phyloP scores from a whole-genome alignment of 805 yeast species.

The Ogataea nonfermentans region DNA sequence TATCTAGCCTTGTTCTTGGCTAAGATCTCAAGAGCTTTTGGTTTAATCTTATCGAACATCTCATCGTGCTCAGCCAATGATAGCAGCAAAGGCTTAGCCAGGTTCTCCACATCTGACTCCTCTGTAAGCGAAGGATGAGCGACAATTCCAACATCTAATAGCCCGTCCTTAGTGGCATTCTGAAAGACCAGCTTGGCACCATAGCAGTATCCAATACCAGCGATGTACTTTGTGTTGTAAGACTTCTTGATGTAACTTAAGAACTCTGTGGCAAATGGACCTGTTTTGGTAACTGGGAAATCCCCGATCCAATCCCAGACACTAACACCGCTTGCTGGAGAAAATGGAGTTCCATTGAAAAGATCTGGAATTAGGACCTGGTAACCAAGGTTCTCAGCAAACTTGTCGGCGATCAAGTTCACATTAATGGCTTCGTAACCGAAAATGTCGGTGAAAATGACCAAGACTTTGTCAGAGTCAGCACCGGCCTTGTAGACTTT shows the following conservation, averaged over 20 bases:
- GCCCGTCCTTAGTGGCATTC: conserved; percentile 40
- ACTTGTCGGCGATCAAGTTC: conserved; percentile 61
- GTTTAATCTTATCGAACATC: conserved; percentile 65
- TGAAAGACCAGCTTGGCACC: conserved; percentile 74
- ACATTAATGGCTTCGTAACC: conserved; percentile 62
- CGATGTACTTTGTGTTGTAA: conserved; percentile 47
- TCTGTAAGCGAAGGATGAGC: conserved; percentile 80
- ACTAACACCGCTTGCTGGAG: conserved; percentile 22
- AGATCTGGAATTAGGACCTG: conserved; percentile 77
- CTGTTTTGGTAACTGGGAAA: conserved; percentile 41
- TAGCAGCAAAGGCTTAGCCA: conserved; percentile 63
- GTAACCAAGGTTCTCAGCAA: conserved; percentile 57
- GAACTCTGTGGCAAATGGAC: conserved; percentile 48
- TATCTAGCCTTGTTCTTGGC: conserved; percentile 50
- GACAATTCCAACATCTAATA: conserved; percentile 57
- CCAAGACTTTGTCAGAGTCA: conserved; percentile 47
- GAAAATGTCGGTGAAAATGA: conserved; percentile 66
- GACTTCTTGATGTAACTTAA: conserved; percentile 43
- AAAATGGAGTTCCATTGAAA: conserved; percentile 52
- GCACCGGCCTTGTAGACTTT: conserved; percentile 50
- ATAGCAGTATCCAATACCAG: conserved; percentile 75
- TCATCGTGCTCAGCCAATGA: conserved; percentile 73
- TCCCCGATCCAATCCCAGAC: conserved; percentile 44
- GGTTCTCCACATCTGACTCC: conserved; percentile 59
- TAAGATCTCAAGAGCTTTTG: conserved; percentile 53